Evolutionary conservation across 257 asterid species (phyloP), one percentile per base, ranked within the genome.

Genomic region (Nicotiana tomentosiformis): DNA sequence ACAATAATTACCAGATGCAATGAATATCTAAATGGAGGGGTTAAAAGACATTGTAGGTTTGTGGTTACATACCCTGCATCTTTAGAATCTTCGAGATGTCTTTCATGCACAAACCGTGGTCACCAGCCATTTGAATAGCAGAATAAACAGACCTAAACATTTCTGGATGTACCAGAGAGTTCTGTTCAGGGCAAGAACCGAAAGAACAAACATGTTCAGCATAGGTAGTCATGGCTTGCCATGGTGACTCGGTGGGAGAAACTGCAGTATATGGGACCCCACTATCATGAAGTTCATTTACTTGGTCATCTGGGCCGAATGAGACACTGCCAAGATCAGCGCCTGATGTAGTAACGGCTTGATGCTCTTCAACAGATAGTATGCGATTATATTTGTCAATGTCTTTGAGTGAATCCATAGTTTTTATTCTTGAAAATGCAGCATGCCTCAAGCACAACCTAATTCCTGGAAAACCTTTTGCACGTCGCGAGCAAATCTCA

Each of bases 381-480:
- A 82, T 82, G 81, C 55, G 65, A 9, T 82, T 81, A 78, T 58
- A 60, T 58, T 55, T 39, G 68, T 82, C 83, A 85, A 77, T 86
- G 51, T 90, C 91, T 82, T 84, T 87, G 78, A 86, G 89, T 49
- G 88, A 86, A 78, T 92, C 94, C 69, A 92, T 83, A 83, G 89
- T 90, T 80, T 86, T 86, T 65, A 55, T 62, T 88, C 88, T 94
- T 67, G 97, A 81, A 85, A 93, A 67, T 77, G 86, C 77, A 86
- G 91, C 92, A 60, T 87, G 86, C 79, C 86, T 90, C 91, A 96
- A 86, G 87, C 83, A 85, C 70, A 96, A 81, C 87, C 88, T 91
- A 83, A 96, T 93, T 62, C 97, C 97, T 66, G 99, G 98, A 84
- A 96, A 96, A 68, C 99, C 99, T 87, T 96, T 96, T 78, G 89